phyloP scores from a whole-genome alignment of 305 asterid genomes.

The Fraxinus xanthoxyloides region DNA sequence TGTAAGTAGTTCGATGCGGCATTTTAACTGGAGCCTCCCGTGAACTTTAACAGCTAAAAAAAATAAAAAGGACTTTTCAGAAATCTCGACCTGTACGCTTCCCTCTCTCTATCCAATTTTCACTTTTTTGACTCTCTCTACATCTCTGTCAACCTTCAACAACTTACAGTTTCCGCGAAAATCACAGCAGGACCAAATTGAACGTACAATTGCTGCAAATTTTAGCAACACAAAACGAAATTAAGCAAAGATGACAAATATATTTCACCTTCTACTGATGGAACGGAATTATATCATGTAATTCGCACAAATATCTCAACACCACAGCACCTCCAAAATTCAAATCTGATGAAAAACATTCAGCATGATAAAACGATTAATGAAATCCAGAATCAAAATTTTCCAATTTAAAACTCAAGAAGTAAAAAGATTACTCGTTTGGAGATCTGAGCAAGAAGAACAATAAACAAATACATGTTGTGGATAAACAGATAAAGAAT shows the following conservation, averaged over 20 bases:
- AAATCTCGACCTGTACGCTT: neutral
- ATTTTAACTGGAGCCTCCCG: slow-evolving; percentile 31
- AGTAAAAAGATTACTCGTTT: neutral
- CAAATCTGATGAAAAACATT: neutral
- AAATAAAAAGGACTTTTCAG: neutral
- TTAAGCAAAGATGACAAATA: neutral
- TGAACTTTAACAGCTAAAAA: neutral
- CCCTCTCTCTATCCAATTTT: neutral
- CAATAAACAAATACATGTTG: neutral
- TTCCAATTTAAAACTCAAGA: neutral
- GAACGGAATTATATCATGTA: neutral
- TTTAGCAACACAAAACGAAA: neutral
- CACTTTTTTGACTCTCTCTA: neutral
- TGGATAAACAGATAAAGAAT: neutral
- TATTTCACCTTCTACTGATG: neutral
- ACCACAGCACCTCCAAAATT: neutral
- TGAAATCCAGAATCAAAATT: neutral
- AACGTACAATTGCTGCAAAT: neutral
- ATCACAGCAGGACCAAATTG: neutral
- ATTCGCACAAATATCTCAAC: neutral
- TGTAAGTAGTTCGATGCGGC: slow-evolving; percentile 93
- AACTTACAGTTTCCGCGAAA: neutral
- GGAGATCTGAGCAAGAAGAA: neutral
- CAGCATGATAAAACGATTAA: neutral
- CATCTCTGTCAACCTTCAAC: neutral